Evolutionary conservation across 2,329 filamentous ascomycete species (phyloP).

Genomic region (Alternaria postmessia): DNA sequence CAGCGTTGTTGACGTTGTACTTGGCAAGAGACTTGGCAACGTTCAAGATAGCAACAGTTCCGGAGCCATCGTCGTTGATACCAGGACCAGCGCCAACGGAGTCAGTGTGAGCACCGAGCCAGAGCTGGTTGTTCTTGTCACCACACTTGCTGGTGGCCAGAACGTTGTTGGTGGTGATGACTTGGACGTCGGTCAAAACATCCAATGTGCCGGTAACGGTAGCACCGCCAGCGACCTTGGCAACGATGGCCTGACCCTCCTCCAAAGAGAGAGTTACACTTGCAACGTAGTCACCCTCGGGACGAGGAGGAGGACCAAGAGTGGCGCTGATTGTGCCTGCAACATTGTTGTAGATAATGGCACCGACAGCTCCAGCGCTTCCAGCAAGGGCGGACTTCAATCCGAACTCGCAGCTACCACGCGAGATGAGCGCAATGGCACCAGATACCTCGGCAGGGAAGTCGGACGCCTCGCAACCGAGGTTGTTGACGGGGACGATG

Average conservation of each 20-base stretch:
- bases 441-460: slow-evolving; percentile 67
- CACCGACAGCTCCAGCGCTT: slow-evolving; percentile 73
- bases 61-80: slow-evolving; percentile 54
- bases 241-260: slow-evolving; percentile 64
- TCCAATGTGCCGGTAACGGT: slow-evolving; percentile 50
- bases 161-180: slow-evolving; percentile 57
- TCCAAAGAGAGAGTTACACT: slow-evolving; percentile 71
- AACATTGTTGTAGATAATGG: slow-evolving; percentile 78
- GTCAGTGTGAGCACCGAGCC: slow-evolving; percentile 51
- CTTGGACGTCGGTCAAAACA: slow-evolving; percentile 57
- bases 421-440: slow-evolving; percentile 73
- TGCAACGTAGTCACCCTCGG: slow-evolving; percentile 65
- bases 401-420: slow-evolving; percentile 76
- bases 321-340: slow-evolving; percentile 67
- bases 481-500: slow-evolving; percentile 39
- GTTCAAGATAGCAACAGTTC: slow-evolving; percentile 48
- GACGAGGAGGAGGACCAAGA: slow-evolving; percentile 67
- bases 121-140: slow-evolving; percentile 46
- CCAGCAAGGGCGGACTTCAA: slow-evolving; percentile 74
- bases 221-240: slow-evolving; percentile 57
- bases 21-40: slow-evolving; percentile 50
- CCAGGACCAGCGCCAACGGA: slow-evolving; percentile 49
- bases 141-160: slow-evolving; percentile 49
- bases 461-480: slow-evolving; percentile 58
- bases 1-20: slow-evolving; percentile 50